These are phyloP conservation scores for Dillenia turbinata DNA, from an alignment of 164 flowering plant genomes.

Conservation along the genomic window DNA sequence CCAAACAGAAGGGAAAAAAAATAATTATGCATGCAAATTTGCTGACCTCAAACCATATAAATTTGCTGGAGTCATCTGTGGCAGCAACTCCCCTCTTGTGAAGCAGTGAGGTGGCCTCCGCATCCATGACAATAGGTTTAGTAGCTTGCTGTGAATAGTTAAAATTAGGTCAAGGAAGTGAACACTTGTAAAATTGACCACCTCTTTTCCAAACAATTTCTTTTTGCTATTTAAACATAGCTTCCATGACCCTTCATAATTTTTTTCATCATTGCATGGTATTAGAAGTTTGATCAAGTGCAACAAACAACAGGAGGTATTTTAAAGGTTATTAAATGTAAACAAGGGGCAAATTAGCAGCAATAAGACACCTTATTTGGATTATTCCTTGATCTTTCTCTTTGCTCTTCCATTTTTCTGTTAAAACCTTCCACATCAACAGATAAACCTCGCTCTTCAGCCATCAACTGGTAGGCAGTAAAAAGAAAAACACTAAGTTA, in stretches of 20 bases:
- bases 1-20: no score
- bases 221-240: no score
- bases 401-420: slow-evolving; percentile 80
- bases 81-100: slow-evolving; percentile 57
- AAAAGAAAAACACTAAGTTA: slow-evolving; percentile 1
- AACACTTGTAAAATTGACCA: no score
- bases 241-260: no score
- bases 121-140: slow-evolving; percentile 81
- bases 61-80: slow-evolving; percentile 80
- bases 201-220: no score
- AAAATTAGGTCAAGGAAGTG: slow-evolving; percentile 2
- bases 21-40: not conserved
- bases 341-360: no score
- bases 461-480: slow-evolving; percentile 68
- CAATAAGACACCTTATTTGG: slow-evolving; percentile 56
- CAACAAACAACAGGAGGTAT: no score
- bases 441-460: slow-evolving; percentile 81
- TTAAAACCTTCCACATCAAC: slow-evolving; percentile 83
- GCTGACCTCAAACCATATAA: slow-evolving; percentile 77
- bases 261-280: no score
- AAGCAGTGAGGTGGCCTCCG: slow-evolving; percentile 86
- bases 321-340: no score
- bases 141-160: slow-evolving; percentile 65
- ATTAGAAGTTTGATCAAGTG: no score
- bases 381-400: slow-evolving; percentile 86